A percentile compares a stretch with the other conserved stretches of the same genome.
These are phyloP conservation scores for Teunomyces lycoperdinae DNA, from an alignment of 805 yeast genomes.

Conservation along the genomic window DNA sequence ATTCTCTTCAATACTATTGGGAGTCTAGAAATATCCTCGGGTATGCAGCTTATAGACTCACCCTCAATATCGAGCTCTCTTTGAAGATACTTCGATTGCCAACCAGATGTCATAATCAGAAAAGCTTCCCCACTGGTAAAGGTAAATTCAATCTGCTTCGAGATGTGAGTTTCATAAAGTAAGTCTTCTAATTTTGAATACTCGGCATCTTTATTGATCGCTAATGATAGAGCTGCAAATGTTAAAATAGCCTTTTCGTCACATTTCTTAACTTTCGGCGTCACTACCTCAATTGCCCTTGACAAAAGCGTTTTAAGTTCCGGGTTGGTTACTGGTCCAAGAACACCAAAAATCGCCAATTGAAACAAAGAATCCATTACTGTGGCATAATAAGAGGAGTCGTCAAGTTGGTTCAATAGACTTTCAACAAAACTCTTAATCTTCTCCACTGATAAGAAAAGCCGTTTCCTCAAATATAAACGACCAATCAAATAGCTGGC, in stretches of 20 bases:
- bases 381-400: constrained; percentile 18
- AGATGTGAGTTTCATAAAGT: constrained; percentile 55
- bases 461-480: constrained; percentile 28
- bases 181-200: constrained; percentile 36
- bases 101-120: constrained; percentile 67
- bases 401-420: constrained; percentile 12
- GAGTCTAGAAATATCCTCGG: constrained; percentile 16
- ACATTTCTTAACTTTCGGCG: constrained; percentile 46
- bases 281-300: constrained; percentile 19
- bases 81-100: constrained; percentile 59
- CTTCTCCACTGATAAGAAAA: constrained; percentile 1
- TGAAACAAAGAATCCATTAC: constrained; percentile 43
- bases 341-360: constrained; percentile 43
- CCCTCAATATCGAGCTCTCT: constrained; percentile 56
- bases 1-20: constrained; percentile 45
- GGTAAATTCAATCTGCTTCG: constrained; percentile 72
- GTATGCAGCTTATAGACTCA: constrained; percentile 15
- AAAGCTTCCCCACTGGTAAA: constrained; percentile 86
- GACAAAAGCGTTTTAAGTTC: constrained; percentile 15
- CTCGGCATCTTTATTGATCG: constrained; percentile 14
- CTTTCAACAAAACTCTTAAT: constrained; percentile 3
- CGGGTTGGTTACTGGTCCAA: constrained; percentile 32
- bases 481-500: constrained; percentile 49
- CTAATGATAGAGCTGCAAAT: constrained; percentile 53
- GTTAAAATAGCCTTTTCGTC: constrained; percentile 60